Percentiles rank a stretch among this genome's conserved stretches.
Evolutionary conservation across 2,329 filamentous ascomycete species (phyloP).

Genomic region (Clarireedia paspali): DNA sequence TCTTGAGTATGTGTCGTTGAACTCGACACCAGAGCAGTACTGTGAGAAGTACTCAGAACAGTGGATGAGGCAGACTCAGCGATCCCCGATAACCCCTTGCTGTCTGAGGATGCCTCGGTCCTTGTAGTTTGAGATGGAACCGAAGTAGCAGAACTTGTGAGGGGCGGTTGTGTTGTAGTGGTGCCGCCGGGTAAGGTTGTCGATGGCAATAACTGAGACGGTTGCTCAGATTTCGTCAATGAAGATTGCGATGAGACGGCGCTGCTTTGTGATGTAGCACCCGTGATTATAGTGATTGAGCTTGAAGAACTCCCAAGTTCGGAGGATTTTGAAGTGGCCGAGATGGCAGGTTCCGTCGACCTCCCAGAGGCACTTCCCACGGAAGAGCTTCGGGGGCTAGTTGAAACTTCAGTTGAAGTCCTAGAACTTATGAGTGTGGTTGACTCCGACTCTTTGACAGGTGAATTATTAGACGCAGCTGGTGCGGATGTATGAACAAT

Average conservation of each 20-base stretch:
- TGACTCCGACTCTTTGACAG: not conserved
- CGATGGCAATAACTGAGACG: not conserved
- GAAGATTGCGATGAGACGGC: not conserved
- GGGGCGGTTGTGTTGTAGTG: not conserved
- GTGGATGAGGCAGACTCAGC: not conserved
- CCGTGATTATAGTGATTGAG: not conserved
- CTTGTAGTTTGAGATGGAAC: not conserved
- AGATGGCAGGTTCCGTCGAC: not conserved
- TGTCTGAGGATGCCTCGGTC: not conserved
- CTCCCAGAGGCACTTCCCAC: not conserved
- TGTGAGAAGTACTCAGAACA: not conserved
- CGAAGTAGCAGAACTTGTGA: not conserved
- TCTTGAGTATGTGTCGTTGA: not conserved
- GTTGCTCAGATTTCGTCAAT: not conserved
- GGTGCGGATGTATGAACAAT: not conserved
- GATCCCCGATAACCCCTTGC: not conserved
- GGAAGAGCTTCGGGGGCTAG: not conserved
- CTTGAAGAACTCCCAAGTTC: not conserved
- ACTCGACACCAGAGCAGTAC: not conserved
- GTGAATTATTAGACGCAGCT: not conserved
- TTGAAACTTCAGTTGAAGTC: not conserved
- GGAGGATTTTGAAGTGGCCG: not conserved
- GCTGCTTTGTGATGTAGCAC: not conserved
- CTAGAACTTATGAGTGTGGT: not conserved
- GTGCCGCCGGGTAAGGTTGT: not conserved